Conservation (phyloP, 495 filamentous ascomycete species). For the Xylaria curta region DNA sequence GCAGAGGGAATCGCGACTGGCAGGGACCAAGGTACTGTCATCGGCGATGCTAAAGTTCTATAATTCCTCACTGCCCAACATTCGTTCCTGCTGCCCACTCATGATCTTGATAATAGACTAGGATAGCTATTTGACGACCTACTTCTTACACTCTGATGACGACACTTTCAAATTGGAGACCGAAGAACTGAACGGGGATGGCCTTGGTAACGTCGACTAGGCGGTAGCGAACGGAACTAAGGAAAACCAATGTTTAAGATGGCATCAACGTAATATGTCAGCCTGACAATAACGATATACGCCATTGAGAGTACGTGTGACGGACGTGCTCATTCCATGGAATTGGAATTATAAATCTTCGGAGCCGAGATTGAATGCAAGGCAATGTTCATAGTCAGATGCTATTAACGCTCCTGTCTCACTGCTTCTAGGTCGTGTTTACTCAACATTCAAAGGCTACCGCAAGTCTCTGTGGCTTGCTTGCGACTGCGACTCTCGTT, state of each 20-base stretch:
- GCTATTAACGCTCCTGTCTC: neutral
- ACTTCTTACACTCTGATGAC: neutral
- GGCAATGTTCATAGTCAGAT: neutral
- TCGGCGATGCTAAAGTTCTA: neutral
- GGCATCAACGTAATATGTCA: neutral
- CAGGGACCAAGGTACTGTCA: neutral
- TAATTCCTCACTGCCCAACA: neutral
- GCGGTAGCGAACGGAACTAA: neutral
- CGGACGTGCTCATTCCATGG: neutral
- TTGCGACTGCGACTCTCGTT: neutral
- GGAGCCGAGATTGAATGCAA: neutral
- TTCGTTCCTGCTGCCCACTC: neutral
- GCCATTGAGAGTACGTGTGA: neutral
- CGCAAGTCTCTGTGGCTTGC: neutral
- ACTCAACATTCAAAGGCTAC: neutral
- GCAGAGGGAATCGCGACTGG: constrained; percentile 1
- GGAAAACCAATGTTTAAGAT: neutral
- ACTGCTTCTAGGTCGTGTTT: neutral
- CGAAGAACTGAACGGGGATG: neutral
- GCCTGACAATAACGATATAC: neutral
- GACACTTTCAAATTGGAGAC: neutral
- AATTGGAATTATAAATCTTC: neutral
- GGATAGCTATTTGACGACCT: neutral
- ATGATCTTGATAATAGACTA: neutral
- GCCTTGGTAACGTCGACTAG: neutral